phyloP scores from a whole-genome alignment of 2,329 filamentous ascomycete genomes.

The Raffaelea arxii region DNA sequence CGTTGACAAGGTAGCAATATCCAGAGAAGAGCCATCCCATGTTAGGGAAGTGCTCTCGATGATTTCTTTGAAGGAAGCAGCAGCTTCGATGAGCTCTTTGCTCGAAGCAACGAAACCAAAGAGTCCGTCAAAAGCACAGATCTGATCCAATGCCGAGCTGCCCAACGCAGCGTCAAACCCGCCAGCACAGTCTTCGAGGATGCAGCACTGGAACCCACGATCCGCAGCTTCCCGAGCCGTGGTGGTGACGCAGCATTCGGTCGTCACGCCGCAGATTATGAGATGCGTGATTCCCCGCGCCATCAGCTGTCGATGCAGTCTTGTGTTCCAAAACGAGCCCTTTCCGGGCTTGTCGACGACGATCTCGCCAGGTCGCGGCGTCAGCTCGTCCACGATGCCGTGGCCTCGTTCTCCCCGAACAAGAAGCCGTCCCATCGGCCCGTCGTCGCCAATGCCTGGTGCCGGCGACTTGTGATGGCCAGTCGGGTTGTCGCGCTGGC shows the following conservation, averaged over 20 bases:
- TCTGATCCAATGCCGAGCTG: conserved; percentile 35
- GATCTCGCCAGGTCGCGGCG: conserved; percentile 37
- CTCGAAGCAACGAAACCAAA: conserved; percentile 37
- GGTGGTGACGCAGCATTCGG: conserved; percentile 47
- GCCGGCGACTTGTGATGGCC: conserved; percentile 23
- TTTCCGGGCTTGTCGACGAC: conserved; percentile 51
- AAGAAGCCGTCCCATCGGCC: conserved; percentile 41
- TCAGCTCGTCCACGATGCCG: conserved; percentile 43
- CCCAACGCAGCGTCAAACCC: conserved; percentile 38
- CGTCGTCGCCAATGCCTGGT: conserved; percentile 43
- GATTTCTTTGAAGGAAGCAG: conserved; percentile 1
- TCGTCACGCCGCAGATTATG: conserved; percentile 47
- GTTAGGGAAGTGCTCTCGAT: background rate
- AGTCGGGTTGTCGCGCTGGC: conserved; percentile 35
- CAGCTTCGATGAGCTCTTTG: conserved; percentile 25
- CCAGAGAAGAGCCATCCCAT: conserved; percentile 3
- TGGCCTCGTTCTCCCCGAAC: conserved; percentile 44
- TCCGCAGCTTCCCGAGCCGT: conserved; percentile 48
- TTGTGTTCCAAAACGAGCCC: conserved; percentile 49
- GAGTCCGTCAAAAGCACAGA: conserved; percentile 39
- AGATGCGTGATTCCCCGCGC: conserved; percentile 48
- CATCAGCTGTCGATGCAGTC: conserved; percentile 40
- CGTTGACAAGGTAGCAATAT: conserved; percentile 6
- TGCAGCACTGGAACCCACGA: conserved; percentile 51
- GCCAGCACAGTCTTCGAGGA: conserved; percentile 36